These are phyloP conservation scores for Epipyxis sp. DNA, from an alignment of 108 stramenopile species.

Conservation along the genomic window DNA sequence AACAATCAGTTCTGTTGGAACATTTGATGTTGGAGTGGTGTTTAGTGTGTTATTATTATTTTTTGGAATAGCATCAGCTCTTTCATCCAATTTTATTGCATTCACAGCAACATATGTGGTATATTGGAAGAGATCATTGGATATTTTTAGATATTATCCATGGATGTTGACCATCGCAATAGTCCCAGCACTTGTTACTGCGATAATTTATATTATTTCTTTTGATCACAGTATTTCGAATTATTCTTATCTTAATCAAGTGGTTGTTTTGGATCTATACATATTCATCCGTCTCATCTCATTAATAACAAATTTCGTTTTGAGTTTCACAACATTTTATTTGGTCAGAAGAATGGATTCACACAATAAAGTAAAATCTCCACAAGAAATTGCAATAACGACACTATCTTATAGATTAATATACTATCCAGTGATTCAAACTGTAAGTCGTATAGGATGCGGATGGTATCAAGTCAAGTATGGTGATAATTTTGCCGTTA, in stretches of 20 bases:
- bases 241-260: background rate
- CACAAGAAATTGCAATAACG: background rate
- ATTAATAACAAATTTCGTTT: background rate
- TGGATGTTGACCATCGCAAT: background rate
- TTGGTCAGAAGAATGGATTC: too few species aligned
- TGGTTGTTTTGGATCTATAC: background rate
- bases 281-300: background rate
- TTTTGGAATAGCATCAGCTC: background rate
- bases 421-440: background rate
- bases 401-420: background rate
- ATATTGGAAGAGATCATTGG: background rate
- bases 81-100: background rate
- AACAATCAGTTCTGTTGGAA: background rate
- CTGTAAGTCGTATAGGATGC: background rate
- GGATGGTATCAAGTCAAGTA: background rate
- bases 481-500: background rate
- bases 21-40: background rate
- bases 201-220: background rate
- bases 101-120: conserved; percentile 7
- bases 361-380: background rate
- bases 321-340: too few species aligned
- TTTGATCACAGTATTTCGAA: background rate
- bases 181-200: background rate
- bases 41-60: background rate
- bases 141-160: background rate